Evolutionary conservation across 345 rosid species (phyloP), one percentile per base, ranked within the genome.

Genomic region (Ailanthus altissimus): DNA sequence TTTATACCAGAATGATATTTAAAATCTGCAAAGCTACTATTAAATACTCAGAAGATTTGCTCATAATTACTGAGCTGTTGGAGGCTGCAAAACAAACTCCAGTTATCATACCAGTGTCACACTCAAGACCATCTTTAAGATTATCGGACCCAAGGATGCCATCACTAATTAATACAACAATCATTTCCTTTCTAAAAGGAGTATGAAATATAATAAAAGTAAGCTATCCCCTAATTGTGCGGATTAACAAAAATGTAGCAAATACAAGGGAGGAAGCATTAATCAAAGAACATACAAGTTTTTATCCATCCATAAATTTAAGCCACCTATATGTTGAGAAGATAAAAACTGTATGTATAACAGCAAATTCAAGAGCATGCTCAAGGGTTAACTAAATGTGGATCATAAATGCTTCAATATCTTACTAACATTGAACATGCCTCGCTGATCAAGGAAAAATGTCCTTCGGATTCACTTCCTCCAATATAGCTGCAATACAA

Each of bases 381-480:
- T 32, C 40, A 54, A 28, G 45, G 50, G 45, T 51, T 51, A 21
- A n/a, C 6, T 12, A 32, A n/a, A 62, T 57, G 38, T 12, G 59
- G 77, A 63, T 68, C 61, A 53, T 20, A 70, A 32, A 67, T 77
- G 11, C 3, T 63, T 5, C 1, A 3, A 36, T 40, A 21, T 80
- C 81, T 81, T 83, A 90, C 97, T 90, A 78, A 96, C 98, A 96
- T 93, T 75, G 99, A 91, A 77, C 97, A 93, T 61, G 99, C 99
- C 88, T 93, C 92, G 47, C 92, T 96, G 76, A 96, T 89, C 89
- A 96, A 67, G 46, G 97, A 75, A 91, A 95, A 96, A 87, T 93
- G 98, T 72, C 97, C 99, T 83, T 88, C 97, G 54, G 86, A 89
- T 85, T 96, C 99, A 75, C 68, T 88, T 81, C 99, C 98, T 71